Evolutionary conservation across 2,329 filamentous ascomycete genomes (phyloP), one percentile per base, ranked within the genome.

Genomic region (Fusarium pseudonygamai): DNA sequence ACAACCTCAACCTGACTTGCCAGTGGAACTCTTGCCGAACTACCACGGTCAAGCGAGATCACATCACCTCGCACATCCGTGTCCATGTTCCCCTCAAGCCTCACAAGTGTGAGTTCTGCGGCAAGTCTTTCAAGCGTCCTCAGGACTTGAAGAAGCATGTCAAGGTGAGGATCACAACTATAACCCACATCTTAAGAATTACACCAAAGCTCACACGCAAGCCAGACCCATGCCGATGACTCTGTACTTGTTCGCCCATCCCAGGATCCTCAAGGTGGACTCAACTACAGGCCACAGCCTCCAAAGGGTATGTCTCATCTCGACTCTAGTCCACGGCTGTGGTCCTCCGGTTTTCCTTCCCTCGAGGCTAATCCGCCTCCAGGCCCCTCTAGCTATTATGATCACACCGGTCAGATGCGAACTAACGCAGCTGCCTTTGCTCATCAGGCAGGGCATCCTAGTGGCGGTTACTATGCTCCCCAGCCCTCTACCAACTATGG

Each of bases 131-230:
- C 89, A 99, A 99, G 90, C 93, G 96, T 39, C 96, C 96, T 6
- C 96, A 99, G 85, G 96, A 99, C 86, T 84, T 99, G 79, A 98
- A 99, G 91, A 99, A 99, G 87, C 96, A 99, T 82, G 95, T 98
- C 84, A 99, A 98, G 86, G 87, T 89, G 82, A 72, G 82, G 49
- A 69, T 39, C 43, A 34, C 24, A 50, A 10, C 30, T 13, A n/a
- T 14, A 24, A 22, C 32, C 34, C 22, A 14, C 10, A 22, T 40
- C 32, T 26, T 26, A 24, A n/a, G 14, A 34, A 46, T 50, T 52
- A 57, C 15, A 30, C 40, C 28, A 60, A 36, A 36, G 37, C 78
- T 82, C 63, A 81, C 73, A 64, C 30, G 30, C 46, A 22, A 28
- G 46, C 5, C 49, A 88, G 91, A 98, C 96, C 9, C 96, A 98